Conservation (phyloP, 2,329 filamentous ascomycete species). For the Aspergillus transmontanensis region DNA sequence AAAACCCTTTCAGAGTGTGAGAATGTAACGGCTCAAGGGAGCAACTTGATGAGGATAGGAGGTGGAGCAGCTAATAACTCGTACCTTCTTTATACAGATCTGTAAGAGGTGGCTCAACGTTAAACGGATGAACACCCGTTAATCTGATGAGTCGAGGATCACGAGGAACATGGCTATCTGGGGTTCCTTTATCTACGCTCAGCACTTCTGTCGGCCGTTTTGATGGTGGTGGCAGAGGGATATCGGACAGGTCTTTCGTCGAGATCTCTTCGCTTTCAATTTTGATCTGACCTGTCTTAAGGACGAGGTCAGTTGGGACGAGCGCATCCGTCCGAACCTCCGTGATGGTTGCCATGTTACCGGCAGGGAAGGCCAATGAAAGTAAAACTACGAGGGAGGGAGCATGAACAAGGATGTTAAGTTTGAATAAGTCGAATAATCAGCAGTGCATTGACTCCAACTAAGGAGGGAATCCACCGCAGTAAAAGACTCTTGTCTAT, state of each 20-base stretch:
- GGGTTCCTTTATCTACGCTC: conserved; percentile 77
- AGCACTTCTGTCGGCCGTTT: conserved; percentile 63
- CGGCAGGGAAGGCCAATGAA: neutral
- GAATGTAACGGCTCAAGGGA: neutral
- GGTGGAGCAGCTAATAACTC: neutral
- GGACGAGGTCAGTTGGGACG: conserved; percentile 15
- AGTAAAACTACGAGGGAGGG: neutral
- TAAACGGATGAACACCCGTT: conserved; percentile 89
- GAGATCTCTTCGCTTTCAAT: conserved; percentile 30
- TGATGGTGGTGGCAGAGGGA: conserved; percentile 70
- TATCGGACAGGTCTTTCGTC: conserved; percentile 37
- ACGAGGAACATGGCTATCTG: conserved; percentile 77
- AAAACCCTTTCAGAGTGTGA: conserved; percentile 62
- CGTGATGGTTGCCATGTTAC: conserved; percentile 31
- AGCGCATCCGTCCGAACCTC: conserved; percentile 23
- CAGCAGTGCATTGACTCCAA: neutral
- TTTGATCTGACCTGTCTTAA: conserved; percentile 26
- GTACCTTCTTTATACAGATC: conserved; percentile 68
- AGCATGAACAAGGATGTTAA: neutral
- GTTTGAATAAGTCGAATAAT: neutral
- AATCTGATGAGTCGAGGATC: conserved; percentile 81
- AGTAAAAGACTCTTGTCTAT: neutral
- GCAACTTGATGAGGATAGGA: neutral
- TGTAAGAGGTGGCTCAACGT: conserved; percentile 80
- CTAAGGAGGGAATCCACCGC: neutral